Conservation (phyloP, 1,284 basidiomycete species). For the Naganishia cerealis region DNA sequence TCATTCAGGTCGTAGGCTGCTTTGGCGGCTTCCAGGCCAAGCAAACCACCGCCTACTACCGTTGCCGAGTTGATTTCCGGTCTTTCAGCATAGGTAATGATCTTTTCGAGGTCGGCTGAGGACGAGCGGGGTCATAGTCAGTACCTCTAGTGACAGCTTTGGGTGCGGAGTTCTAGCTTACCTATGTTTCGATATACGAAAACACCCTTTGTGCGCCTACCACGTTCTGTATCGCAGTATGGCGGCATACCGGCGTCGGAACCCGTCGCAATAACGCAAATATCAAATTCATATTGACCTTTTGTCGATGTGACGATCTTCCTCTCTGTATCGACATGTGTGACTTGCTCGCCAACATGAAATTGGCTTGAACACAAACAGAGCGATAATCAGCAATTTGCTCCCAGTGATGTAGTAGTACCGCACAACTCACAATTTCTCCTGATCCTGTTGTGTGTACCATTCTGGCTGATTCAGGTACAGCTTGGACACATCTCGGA, state of each 20-base stretch:
- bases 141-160: background rate
- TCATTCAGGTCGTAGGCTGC: constrained; percentile 65
- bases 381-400: background rate
- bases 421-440: constrained; percentile 32
- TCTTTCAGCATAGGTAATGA: constrained; percentile 62
- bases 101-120: constrained; percentile 61
- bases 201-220: constrained; percentile 59
- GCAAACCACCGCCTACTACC: constrained; percentile 70
- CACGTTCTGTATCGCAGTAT: constrained; percentile 56
- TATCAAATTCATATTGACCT: constrained; percentile 61
- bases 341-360: constrained; percentile 62
- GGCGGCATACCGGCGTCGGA: constrained; percentile 68
- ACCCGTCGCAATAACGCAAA: constrained; percentile 70
- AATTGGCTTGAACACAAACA: constrained; percentile 46
- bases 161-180: constrained; percentile 7
- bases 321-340: constrained; percentile 56
- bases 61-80: constrained; percentile 58
- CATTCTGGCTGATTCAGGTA: constrained; percentile 62
- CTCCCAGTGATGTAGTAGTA: background rate
- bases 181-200: constrained; percentile 72
- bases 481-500: constrained; percentile 65
- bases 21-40: constrained; percentile 74
- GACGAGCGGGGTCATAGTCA: background rate
- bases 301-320: constrained; percentile 61
- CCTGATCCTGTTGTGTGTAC: constrained; percentile 36